phyloP scores from a whole-genome alignment of 352 stramenopile genomes.

The Phytophthora hibernalis region DNA sequence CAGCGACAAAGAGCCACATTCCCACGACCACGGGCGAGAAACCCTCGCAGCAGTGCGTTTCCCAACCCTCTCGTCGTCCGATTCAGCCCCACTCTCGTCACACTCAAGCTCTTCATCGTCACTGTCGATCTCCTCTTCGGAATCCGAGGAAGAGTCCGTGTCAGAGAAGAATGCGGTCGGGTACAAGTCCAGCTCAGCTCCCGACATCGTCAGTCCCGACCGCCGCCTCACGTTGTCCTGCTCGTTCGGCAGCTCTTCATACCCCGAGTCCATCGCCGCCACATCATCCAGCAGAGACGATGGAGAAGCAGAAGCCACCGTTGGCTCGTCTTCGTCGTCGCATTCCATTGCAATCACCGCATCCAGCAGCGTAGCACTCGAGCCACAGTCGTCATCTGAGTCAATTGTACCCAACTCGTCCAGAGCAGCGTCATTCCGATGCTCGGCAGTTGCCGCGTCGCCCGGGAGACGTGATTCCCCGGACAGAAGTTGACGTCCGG shows the following conservation, averaged over 20 bases:
- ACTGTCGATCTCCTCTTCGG: constrained; percentile 1
- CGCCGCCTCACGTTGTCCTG: background rate
- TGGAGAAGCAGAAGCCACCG: background rate
- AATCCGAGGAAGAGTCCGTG: too few species aligned
- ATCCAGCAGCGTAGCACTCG: constrained; percentile 1
- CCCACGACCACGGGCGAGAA: constrained; percentile 18
- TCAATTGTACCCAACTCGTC: constrained; percentile 7
- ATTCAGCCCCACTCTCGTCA: constrained; percentile 6
- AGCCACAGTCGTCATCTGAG: background rate
- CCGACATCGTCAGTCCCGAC: background rate
- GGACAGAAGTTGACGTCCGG: too few species aligned
- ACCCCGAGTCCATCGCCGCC: constrained; percentile 9
- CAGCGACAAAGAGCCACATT: constrained; percentile 10
- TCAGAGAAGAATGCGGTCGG: too few species aligned
- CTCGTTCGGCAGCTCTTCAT: constrained; percentile 10
- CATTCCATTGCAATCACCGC: constrained; percentile 13
- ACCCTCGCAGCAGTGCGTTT: too few species aligned
- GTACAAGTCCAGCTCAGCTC: constrained; percentile 19
- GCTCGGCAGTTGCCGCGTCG: too few species aligned
- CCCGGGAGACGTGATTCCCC: too few species aligned
- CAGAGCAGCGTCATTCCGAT: constrained; percentile 4
- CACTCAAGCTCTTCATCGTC: too few species aligned
- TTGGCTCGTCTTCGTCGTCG: constrained; percentile 4
- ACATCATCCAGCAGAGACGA: background rate
- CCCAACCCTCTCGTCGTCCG: background rate